Base-by-base conservation (phyloP, 2,329 filamentous ascomycete genomes). In the Graphiopsis chlorocephala region DNA sequence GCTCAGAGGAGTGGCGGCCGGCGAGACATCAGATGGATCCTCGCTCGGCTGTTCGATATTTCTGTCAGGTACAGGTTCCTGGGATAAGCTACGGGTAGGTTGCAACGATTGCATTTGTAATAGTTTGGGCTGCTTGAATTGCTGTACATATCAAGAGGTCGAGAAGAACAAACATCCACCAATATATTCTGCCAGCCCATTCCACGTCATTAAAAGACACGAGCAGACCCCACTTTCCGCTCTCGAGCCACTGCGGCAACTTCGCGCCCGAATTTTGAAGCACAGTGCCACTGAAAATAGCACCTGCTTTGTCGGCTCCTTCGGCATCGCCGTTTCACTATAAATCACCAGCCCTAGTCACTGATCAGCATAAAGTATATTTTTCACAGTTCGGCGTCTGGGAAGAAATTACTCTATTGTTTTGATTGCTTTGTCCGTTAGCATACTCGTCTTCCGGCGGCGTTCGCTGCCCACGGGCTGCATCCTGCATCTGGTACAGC, bases 401-500 rank as follows among this genome's bases (percentile, higher is more conserved):
- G 53, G 26, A 31, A 56, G n/a, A 56, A 59, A 45, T 50, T 56
- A 63, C 45, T 47, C 38, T 66, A 45, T 68, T 57, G 15, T n/a
- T 17, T 45, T 58, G 55, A 33, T 33, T 33, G 26, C 53, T 55
- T 20, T 25, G 31, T 64, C 67, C 64, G 20, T 64, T 59, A 31
- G 70, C 65, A 26, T 61, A 67, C 35, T 67, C 67, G 4, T 70
- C 69, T 23, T 71, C 68, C 25, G 71, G 65, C 6, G 74, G 80
- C 74, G 74, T 61, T 23, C 60, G 60, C 20, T 70, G 66, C 50
- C 67, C 66, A n/a, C 71, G 72, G 53, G 69, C 86, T 53, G 90
- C 90, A 69, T 89, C 90, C 33, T 87, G 87, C 74, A 98, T 83
- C 74, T 97, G 92, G 52, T 88, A 85, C 53, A 97, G 82, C 0